Percentiles rank a stretch among this genome's conserved stretches.
phyloP scores from a whole-genome alignment of 495 filamentous ascomycete species.

The Arthonia radiata region DNA sequence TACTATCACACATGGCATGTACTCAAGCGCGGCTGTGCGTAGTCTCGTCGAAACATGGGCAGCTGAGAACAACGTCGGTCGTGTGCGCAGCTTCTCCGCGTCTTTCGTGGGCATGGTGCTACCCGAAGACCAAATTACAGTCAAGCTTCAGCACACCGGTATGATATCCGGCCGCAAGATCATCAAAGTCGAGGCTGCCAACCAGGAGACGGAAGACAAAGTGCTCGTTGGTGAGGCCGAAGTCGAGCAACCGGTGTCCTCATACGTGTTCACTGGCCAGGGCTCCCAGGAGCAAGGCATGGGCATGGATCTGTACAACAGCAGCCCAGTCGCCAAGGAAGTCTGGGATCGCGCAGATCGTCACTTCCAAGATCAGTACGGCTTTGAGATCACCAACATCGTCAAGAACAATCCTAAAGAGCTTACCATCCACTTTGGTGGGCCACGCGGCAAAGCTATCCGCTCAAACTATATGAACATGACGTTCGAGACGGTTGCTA shows the following conservation, averaged over 20 bases:
- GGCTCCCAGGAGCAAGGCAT: constrained; percentile 97
- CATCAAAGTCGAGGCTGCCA: constrained; percentile 89
- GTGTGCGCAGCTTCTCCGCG: constrained; percentile 89
- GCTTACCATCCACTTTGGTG: constrained; percentile 94
- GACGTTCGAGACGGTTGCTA: constrained; percentile 89
- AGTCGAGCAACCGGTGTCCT: constrained; percentile 90
- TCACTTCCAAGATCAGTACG: constrained; percentile 97
- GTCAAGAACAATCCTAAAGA: constrained; percentile 99
- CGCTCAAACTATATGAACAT: constrained; percentile 98
- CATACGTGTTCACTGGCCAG: constrained; percentile 96
- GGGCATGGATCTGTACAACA: constrained; percentile 96
- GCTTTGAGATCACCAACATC: constrained; percentile 91
- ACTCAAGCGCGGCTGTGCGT: constrained; percentile 90
- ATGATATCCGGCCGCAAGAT: constrained; percentile 98
- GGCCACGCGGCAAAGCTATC: constrained; percentile 87
- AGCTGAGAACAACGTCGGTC: constrained; percentile 92
- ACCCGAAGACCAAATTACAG: constrained; percentile 80
- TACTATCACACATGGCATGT: constrained; percentile 98
- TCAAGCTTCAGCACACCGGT: constrained; percentile 83
- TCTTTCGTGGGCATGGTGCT: constrained; percentile 93
- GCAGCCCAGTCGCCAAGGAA: constrained; percentile 77
- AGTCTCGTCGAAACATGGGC: constrained; percentile 98
- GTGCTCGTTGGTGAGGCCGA: constrained; percentile 87
- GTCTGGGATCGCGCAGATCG: constrained; percentile 97
- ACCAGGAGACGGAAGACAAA: constrained; percentile 85